These are phyloP conservation scores for Hygrophoropsis aurantiaca DNA, from an alignment of 768 basidiomycete genomes.

Conservation along the genomic window DNA sequence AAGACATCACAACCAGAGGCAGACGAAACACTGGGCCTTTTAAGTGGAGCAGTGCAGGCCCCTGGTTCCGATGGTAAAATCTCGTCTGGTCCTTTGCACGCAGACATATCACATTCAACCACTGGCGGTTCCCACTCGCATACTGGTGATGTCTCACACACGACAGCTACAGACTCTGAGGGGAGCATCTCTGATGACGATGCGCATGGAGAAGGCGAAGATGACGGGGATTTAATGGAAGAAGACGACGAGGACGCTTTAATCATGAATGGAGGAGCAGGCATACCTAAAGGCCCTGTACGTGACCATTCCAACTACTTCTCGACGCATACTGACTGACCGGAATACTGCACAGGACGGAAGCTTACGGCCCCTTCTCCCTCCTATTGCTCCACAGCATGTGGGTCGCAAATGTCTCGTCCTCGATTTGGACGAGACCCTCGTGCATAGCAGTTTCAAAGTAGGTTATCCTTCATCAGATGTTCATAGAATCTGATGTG, in stretches of 20 bases:
- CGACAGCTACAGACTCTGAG: constrained; percentile 31
- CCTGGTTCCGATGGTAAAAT: constrained; percentile 74
- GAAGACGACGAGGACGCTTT: constrained; percentile 86
- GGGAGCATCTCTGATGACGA: constrained; percentile 59
- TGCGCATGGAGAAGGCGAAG: constrained; percentile 67
- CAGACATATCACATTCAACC: constrained; percentile 22
- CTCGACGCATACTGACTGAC: neutral
- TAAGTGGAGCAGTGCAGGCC: constrained; percentile 89
- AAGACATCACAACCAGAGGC: constrained; percentile 46
- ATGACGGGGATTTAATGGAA: constrained; percentile 70
- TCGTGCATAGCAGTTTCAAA: constrained; percentile 98
- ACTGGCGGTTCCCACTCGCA: constrained; percentile 26
- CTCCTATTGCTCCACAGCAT: constrained; percentile 77
- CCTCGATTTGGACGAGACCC: constrained; percentile 94
- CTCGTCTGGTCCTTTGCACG: constrained; percentile 24
- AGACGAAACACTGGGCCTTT: constrained; percentile 83
- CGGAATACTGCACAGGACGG: constrained; percentile 63
- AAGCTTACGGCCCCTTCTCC: constrained; percentile 80
- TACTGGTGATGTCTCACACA: constrained; percentile 27
- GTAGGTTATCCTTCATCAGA: constrained; percentile 40
- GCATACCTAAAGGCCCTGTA: constrained; percentile 92
- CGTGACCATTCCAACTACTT: constrained; percentile 30
- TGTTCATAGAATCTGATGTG: constrained; percentile 10
- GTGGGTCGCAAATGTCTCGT: constrained; percentile 93
- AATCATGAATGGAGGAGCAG: constrained; percentile 88